Evolutionary conservation across 345 rosid species (phyloP).

Genomic region (Fremontodendron californicum): DNA sequence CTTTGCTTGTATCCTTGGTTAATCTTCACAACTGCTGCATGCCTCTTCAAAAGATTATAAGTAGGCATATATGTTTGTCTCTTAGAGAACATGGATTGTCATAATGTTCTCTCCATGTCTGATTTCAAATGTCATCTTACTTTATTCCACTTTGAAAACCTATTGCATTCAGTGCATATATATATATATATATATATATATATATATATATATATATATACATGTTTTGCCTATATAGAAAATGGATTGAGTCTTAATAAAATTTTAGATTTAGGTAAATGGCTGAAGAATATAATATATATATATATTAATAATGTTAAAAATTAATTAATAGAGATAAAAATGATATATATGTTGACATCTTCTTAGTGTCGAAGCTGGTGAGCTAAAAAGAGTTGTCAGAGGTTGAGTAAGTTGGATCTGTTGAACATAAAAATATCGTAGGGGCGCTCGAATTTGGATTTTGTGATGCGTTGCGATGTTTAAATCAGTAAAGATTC

Average conservation of each 20-base stretch:
- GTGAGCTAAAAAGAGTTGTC: too few species aligned
- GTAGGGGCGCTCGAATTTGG: too few species aligned
- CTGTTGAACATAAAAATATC: too few species aligned
- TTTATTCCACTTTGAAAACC: not conserved
- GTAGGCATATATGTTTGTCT: not conserved
- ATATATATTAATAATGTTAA: not conserved
- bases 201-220: too few species aligned
- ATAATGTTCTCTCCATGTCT: not conserved
- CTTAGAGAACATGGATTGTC: conserved; percentile 14
- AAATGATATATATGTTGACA: too few species aligned
- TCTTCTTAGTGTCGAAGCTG: too few species aligned
- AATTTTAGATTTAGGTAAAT: not conserved
- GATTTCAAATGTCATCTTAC: not conserved
- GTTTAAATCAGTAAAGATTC: too few species aligned
- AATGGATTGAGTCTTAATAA: not conserved
- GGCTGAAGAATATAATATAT: not conserved
- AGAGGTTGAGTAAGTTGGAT: too few species aligned
- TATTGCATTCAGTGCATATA: too few species aligned
- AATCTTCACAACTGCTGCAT: not conserved
- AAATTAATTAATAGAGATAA: too few species aligned
- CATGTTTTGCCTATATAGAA: not conserved
- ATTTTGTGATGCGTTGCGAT: too few species aligned
- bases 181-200: too few species aligned
- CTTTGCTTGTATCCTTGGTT: conserved; percentile 4
- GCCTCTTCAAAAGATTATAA: not conserved